Conservation (phyloP, 179 eudicot genomes). For the Beta lomatogona region DNA sequence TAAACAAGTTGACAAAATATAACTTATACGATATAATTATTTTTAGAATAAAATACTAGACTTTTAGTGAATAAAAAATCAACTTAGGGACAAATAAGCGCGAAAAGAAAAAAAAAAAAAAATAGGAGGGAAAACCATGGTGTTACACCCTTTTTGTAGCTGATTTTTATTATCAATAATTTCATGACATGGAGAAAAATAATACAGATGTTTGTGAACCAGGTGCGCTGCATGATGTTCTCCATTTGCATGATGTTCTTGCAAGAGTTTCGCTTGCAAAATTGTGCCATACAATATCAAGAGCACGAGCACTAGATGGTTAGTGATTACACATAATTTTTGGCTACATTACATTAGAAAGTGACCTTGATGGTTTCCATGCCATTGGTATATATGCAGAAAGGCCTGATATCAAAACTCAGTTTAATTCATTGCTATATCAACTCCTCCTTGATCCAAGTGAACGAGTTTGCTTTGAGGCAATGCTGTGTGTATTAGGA, state of each 20-base stretch:
- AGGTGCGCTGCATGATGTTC: constrained; percentile 96
- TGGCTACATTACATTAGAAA: background rate
- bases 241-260: constrained; percentile 97
- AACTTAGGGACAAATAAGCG: too few relatives aligned
- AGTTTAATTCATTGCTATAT: constrained; percentile 83
- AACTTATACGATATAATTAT: too few relatives aligned
- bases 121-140: too few relatives aligned
- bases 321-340: constrained; percentile 19
- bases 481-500: constrained; percentile 87
- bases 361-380: constrained; percentile 18
- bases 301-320: constrained; percentile 97
- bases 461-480: constrained; percentile 99
- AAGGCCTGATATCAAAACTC: constrained; percentile 91
- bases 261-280: constrained; percentile 98
- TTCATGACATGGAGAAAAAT: background rate
- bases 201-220: constrained; percentile 30
- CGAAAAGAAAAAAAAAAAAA: too few relatives aligned
- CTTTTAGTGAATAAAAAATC: too few relatives aligned
- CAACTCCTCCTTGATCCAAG: constrained; percentile 99
- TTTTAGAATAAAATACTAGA: too few relatives aligned
- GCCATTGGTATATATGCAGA: constrained; percentile 52
- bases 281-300: constrained; percentile 86
- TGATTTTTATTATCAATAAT: background rate
- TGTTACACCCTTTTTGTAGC: background rate
- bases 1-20: too few relatives aligned